phyloP scores from a whole-genome alignment of 2,329 filamentous ascomycete genomes.

The Lithohypha guttulata region DNA sequence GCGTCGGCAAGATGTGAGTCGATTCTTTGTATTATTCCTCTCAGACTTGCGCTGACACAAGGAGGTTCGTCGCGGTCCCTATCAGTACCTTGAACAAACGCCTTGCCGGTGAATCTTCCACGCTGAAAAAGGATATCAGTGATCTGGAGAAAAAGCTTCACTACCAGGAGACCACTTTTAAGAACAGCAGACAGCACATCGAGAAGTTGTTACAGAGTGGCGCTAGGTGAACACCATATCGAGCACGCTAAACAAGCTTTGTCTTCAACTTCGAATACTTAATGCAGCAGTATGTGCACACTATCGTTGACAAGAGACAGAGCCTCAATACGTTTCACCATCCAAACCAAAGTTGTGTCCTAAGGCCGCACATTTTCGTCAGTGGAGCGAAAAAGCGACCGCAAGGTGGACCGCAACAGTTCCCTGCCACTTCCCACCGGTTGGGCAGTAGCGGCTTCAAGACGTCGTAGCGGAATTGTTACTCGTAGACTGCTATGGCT shows the following conservation, averaged over 20 bases:
- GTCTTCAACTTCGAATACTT: too few relatives aligned
- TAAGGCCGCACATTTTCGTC: too few relatives aligned
- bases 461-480: too few relatives aligned
- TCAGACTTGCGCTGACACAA: background rate
- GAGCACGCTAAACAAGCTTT: background rate
- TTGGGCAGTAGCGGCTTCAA: too few relatives aligned
- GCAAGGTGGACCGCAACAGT: too few relatives aligned
- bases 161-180: slow-evolving; percentile 88
- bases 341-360: too few relatives aligned
- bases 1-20: slow-evolving; percentile 92
- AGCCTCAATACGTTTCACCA: too few relatives aligned
- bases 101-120: slow-evolving; percentile 61
- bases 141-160: slow-evolving; percentile 79
- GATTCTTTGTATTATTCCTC: background rate
- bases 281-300: too few relatives aligned
- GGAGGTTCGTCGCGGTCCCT: slow-evolving; percentile 77
- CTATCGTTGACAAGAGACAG: too few relatives aligned
- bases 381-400: too few relatives aligned
- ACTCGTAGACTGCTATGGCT: too few relatives aligned
- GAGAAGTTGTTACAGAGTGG: slow-evolving; percentile 64
- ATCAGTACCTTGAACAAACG: slow-evolving; percentile 63
- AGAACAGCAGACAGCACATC: slow-evolving; percentile 86
- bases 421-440: too few relatives aligned
- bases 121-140: slow-evolving; percentile 65
- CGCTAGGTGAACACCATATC: background rate